Base-by-base conservation (phyloP, 257 asterid species). In the Datura wrightii region DNA sequence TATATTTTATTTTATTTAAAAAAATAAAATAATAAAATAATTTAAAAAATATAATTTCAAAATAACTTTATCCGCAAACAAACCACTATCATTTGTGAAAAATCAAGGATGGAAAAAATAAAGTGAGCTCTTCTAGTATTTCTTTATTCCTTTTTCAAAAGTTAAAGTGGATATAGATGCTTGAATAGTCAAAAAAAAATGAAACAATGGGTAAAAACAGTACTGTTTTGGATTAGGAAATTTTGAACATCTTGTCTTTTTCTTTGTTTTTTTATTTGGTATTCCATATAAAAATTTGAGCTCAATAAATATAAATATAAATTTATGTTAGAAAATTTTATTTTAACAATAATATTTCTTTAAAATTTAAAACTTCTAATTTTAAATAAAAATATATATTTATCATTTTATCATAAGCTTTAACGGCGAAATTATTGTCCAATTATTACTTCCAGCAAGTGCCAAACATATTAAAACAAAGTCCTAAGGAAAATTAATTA, bases 111-210 rank as follows among this genome's bases (percentile, higher is more conserved):
- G 18, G 11, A n/a, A n/a, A 24, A 36, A 19, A 42, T 24, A 76
- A 76, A 52, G 31, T 52, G 19, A 76, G 24, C 14, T 76, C 81
- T 76, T 50, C 10, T 76, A 11, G 7, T 76, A 31, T 34, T 63
- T 63, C 39, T 50, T 76, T 76, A 44, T 24, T 74, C 81, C 6
- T 24, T 74, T 74, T 74, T 3, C 60, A 13, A 50, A 76, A 50
- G 46, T 13, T 50, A 50, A 76, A 76, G 42, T 24, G 44, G 24
- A 48, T 15, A 72, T 72, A 5, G 55, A 10, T 42, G 37, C 37
- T 46, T 46, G 42, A 24, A 13, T 74, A 48, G 24, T 74, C 8
- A 46, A n/a, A 72, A 42, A 72, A 72, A 36, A 4, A 39, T 39
- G 31, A 3, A 18, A 9, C 36, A 44, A 44, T 10, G 8, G 13